Evolutionary conservation across 2,329 filamentous ascomycete species (phyloP), one percentile per base, ranked within the genome.

Genomic region (Colletotrichum eremochloae): DNA sequence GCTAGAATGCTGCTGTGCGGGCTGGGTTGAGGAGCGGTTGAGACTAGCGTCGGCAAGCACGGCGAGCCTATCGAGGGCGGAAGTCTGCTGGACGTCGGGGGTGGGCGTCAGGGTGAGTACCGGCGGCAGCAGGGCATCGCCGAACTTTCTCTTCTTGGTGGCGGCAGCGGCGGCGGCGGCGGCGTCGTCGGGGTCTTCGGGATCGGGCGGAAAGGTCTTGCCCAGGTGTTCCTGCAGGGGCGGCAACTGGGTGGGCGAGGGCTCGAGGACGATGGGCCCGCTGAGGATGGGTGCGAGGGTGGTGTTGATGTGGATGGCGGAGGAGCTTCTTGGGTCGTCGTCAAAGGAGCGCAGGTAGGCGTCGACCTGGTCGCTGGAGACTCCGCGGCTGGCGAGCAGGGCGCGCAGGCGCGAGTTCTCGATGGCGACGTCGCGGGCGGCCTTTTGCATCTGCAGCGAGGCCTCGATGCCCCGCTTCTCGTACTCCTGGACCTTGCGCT

Each of bases 391-490:
- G 8, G 78, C 77, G 29, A 88, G 80, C 69, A 88, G 79, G 50
- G 79, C 79, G 18, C 84, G 80, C 36, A 89, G 78, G 40, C 82
- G 77, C 61, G 79, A 79, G 73, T 89, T 90, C 75, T 87, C 85
- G 40, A 82, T 76, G 20, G 83, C 84, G 24, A 89, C 86, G 67
- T 79, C 81, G 31, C 86, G 83, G 6, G 88, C 87, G 1, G 85
- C 86, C 38, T 81, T 82, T 77, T 90, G 88, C 84, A 90, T 87
- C 76, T 87, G 85, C 14, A 85, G 75, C 3, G 85, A 86, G 5
- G 87, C 88, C 67, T 84, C 81, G 20, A 86, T 82, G 31, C 85
- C 87, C 6, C 79, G 81, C n/a, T 78, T 79, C 79, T 89, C 86
- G 76, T 85, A 86, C 38, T 85, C 84, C 29, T 81, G 81, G 44